Evolutionary conservation across 2,329 filamentous ascomycete genomes (phyloP).

Genomic region (Lachnellula subtilissima): DNA sequence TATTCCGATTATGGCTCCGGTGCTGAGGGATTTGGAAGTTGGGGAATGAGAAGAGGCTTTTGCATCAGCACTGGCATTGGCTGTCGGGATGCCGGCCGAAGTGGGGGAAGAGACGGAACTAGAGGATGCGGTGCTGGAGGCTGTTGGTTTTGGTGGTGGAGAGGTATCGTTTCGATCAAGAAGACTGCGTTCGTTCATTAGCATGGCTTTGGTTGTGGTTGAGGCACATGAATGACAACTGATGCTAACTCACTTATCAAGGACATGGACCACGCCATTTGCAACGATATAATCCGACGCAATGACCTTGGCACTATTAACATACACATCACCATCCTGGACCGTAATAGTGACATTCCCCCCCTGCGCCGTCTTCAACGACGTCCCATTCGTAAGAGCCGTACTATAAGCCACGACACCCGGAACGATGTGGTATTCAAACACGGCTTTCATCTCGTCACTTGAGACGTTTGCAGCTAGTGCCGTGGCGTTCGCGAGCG

Average conservation of each 20-base stretch:
- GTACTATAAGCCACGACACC: constrained; percentile 50
- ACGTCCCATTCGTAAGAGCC: constrained; percentile 36
- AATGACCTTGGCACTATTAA: constrained; percentile 49
- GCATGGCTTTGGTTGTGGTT: neutral
- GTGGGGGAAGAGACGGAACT: neutral
- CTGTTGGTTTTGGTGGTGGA: neutral
- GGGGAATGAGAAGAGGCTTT: neutral
- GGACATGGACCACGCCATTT: constrained; percentile 54
- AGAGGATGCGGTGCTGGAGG: neutral
- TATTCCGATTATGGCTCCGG: neutral
- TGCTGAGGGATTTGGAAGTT: neutral
- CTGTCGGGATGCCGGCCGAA: neutral
- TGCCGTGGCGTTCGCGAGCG: constrained; percentile 12
- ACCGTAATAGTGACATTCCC: constrained; percentile 42
- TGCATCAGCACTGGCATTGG: neutral
- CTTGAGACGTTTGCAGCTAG: constrained; percentile 12
- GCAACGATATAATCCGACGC: constrained; percentile 44
- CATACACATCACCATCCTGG: constrained; percentile 38
- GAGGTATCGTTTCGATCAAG: constrained; percentile 10
- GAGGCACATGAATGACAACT: neutral
- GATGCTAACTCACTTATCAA: constrained; percentile 46
- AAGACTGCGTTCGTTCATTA: constrained; percentile 1
- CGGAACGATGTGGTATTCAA: constrained; percentile 61
- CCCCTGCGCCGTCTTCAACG: constrained; percentile 40
- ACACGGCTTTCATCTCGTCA: constrained; percentile 45